Evolutionary conservation across 2,329 filamentous ascomycete species (phyloP).

Genomic region (Celoporthe dispersa): DNA sequence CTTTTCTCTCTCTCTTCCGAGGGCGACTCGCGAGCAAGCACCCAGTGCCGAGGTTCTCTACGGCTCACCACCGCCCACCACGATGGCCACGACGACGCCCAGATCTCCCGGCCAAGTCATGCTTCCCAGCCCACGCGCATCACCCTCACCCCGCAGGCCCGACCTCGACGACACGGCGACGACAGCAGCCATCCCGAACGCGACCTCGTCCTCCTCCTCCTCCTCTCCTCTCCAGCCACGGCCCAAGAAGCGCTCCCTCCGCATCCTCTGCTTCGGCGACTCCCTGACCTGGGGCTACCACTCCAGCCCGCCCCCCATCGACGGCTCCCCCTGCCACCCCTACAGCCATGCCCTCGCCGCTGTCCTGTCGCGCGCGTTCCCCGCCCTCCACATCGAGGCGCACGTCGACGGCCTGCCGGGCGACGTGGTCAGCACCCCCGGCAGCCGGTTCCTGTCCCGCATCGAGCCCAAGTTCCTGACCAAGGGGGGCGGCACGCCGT

Average conservation of each 20-base stretch:
- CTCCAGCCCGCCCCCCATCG: conserved; percentile 25
- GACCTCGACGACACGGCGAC: neutral
- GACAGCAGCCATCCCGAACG: neutral
- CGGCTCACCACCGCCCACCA: neutral
- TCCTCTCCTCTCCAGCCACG: neutral
- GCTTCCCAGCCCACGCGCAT: conserved; percentile 18
- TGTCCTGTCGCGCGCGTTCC: conserved; percentile 51
- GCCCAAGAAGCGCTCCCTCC: conserved; percentile 39
- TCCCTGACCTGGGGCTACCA: conserved; percentile 65
- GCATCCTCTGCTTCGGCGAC: conserved; percentile 68
- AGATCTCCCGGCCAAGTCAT: conserved; percentile 11
- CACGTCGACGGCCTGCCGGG: conserved; percentile 55
- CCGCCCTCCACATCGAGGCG: conserved; percentile 36
- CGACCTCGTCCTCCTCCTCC: conserved; percentile 34
- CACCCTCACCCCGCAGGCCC: neutral
- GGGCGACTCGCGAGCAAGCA: neutral
- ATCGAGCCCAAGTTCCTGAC: conserved; percentile 36
- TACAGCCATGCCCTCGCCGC: conserved; percentile 56
- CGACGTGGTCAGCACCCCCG: conserved; percentile 49
- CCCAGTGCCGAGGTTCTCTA: too few relatives aligned
- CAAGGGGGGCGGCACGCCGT: conserved; percentile 35
- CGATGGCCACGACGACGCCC: conserved; percentile 19
- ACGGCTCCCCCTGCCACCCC: conserved; percentile 46
- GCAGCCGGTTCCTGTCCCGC: conserved; percentile 32
- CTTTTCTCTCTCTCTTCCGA: too few relatives aligned